Percentiles rank a stretch among this genome's conserved stretches.
Conservation (phyloP, 2,329 filamentous ascomycete genomes). For the Phaeosphaeriaceae sp. region DNA sequence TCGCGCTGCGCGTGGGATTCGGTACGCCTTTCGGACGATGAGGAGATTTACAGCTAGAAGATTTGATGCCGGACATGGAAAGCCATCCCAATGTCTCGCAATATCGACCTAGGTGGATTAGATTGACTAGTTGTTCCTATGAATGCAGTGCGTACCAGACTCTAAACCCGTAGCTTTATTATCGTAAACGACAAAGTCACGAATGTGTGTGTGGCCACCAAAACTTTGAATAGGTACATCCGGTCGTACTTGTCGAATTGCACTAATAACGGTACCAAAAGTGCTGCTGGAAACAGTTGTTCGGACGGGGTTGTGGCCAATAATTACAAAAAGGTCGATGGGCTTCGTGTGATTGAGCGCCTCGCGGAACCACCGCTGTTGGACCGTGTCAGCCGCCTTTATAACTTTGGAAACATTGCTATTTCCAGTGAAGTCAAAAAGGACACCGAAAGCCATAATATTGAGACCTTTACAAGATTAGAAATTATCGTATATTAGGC, state of each 20-base stretch:
- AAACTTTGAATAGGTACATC: conserved; percentile 69
- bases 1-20: conserved; percentile 50
- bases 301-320: conserved; percentile 68
- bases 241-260: conserved; percentile 64
- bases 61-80: conserved; percentile 66
- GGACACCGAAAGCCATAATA: conserved; percentile 61
- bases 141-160: too few species aligned
- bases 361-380: conserved; percentile 66
- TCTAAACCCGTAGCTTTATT: conserved; percentile 66
- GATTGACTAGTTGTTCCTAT: too few species aligned
- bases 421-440: conserved; percentile 62
- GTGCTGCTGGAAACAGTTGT: conserved; percentile 53
- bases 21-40: conserved; percentile 51
- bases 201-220: conserved; percentile 69
- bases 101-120: too few species aligned
- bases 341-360: conserved; percentile 61
- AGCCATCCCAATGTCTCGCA: conserved; percentile 73
- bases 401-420: conserved; percentile 67
- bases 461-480: conserved; percentile 49
- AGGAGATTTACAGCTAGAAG: conserved; percentile 52
- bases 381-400: conserved; percentile 58
- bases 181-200: conserved; percentile 70
- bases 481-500: background rate
- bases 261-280: conserved; percentile 60
- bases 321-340: conserved; percentile 68